phyloP scores from a whole-genome alignment of 2,329 filamentous ascomycete species.

The Aspergillus costaricaensis region DNA sequence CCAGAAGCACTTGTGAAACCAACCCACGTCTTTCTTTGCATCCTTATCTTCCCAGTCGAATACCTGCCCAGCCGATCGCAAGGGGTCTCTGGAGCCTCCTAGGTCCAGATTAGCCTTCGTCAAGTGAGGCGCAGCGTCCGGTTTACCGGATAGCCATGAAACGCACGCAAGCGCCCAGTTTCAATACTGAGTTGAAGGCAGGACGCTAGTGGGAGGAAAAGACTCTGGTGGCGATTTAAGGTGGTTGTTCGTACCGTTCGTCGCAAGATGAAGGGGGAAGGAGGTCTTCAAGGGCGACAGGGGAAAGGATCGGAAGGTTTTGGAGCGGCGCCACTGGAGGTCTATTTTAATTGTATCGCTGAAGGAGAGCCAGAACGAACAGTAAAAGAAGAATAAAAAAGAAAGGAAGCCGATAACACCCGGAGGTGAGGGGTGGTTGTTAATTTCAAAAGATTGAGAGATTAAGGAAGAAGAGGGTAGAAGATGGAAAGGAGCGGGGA shows the following conservation, averaged over 20 bases:
- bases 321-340: background rate
- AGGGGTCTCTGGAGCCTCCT: background rate
- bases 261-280: slow-evolving; percentile 3
- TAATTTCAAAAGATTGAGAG: background rate
- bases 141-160: background rate
- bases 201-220: background rate
- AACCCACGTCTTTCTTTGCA: background rate
- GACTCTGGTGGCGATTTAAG: background rate
- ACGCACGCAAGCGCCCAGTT: background rate
- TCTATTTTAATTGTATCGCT: background rate
- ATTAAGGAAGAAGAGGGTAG: background rate
- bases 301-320: background rate
- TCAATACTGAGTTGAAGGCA: background rate
- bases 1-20: background rate
- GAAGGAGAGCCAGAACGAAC: background rate
- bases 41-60: background rate
- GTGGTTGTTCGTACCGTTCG: background rate
- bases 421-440: background rate
- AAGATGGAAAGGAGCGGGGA: background rate
- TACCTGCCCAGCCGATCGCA: slow-evolving; percentile 1
- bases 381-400: background rate
- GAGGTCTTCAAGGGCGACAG: background rate
- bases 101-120: background rate
- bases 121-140: background rate
- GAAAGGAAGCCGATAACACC: background rate